These are phyloP conservation scores for Coemansia sp. DNA, from an alignment of 192 early-diverging fungal species.

Conservation along the genomic window DNA sequence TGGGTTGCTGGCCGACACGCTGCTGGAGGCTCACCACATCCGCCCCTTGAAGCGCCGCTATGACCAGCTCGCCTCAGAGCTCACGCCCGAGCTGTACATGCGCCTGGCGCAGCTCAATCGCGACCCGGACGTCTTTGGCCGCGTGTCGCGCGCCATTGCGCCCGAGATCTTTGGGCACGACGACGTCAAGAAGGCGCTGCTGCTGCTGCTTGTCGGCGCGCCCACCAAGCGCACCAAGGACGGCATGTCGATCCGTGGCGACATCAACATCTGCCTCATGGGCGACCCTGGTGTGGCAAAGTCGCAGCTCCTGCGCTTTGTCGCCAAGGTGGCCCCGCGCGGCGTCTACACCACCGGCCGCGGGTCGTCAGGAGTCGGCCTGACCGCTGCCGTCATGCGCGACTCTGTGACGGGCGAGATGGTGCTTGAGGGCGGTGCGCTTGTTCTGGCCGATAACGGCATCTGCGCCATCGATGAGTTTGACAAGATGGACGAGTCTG, in stretches of 20 bases:
- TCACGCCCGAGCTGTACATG: constrained; percentile 57
- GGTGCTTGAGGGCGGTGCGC: constrained; percentile 95
- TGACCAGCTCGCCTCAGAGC: constrained; percentile 67
- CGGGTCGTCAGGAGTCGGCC: constrained; percentile 92
- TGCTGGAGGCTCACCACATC: constrained; percentile 87
- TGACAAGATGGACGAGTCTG: constrained; percentile 98
- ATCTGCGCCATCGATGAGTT: constrained; percentile 99
- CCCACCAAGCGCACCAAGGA: constrained; percentile 81
- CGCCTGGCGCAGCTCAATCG: constrained; percentile 60
- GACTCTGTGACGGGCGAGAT: constrained; percentile 94
- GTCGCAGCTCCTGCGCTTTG: constrained; percentile 94
- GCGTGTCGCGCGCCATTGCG: constrained; percentile 75
- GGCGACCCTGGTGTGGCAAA: constrained; percentile 99
- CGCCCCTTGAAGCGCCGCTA: constrained; percentile 90
- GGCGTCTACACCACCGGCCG: constrained; percentile 97
- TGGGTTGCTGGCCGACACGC: constrained; percentile 93
- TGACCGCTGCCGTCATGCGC: constrained; percentile 92
- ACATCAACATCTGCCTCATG: constrained; percentile 97
- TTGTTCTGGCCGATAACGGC: constrained; percentile 97
- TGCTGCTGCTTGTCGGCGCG: constrained; percentile 82
- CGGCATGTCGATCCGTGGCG: constrained; percentile 95
- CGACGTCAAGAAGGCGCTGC: constrained; percentile 89
- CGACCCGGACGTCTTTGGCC: constrained; percentile 75
- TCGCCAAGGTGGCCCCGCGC: constrained; percentile 91
- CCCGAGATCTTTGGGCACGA: constrained; percentile 93